Evolutionary conservation across 176 grass and related monocot genomes (phyloP), one percentile per base, ranked within the genome.

Genomic region (Avena eriantha): DNA sequence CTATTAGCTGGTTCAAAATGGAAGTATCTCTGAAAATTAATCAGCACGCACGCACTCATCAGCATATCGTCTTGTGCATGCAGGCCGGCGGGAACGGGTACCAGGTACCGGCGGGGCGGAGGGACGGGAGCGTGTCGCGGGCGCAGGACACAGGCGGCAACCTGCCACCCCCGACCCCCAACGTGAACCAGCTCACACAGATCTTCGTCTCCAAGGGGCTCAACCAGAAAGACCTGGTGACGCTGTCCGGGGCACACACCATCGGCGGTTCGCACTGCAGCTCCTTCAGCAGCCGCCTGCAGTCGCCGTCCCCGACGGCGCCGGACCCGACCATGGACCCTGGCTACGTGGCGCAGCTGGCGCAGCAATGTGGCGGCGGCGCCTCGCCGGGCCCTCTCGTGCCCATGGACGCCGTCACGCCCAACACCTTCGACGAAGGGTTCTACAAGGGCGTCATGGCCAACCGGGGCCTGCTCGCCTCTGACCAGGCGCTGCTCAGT

Each of bases 171-270:
- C 89, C 94, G 18, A 79, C 59, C 19, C 90, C 86, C 2, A 76
- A 80, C 64, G 82, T 94, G 15, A 58, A 71, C 4, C 88, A 94
- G 83, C 80, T 96, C 35, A 96, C 90, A 9, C 66, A 90, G 55
- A 90, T 88, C 35, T 98, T 98, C 82, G 58, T 71, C 47, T 41
- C 36, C 64, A 98, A 98, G 86, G 97, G 92, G 1, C 86, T 98
- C 51, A 90, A 60, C 69, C 92, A 92, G 79, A 86, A 79, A 66
- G 92, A 96, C 19, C 85, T 96, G 90, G 88, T 98, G 19, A 81
- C 89, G n/a, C 90, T 98, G n/a, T 98, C 97, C 3, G 97, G 97
- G 7, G 94, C 92, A 67, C 97, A 98, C 88, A 94, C 97, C 26
- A 92, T 98, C 47, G 97, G 97, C 36, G 33, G 74, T 4, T 91